phyloP scores from a whole-genome alignment of 805 yeast genomes.

The Cyberlindnera nakhonratchasimensis region DNA sequence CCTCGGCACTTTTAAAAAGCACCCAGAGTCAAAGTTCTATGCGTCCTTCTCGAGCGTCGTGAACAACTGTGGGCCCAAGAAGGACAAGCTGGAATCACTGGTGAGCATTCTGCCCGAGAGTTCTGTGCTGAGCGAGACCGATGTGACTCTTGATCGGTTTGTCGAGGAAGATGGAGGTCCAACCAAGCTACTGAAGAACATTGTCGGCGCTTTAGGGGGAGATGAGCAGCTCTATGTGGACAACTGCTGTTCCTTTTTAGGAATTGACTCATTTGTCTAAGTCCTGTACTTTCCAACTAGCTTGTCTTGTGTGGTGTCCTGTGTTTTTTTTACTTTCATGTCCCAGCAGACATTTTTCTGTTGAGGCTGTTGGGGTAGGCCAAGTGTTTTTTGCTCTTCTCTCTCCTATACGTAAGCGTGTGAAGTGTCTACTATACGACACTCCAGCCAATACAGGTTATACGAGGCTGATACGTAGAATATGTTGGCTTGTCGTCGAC shows the following conservation, averaged over 20 bases:
- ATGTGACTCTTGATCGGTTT: constrained; percentile 18
- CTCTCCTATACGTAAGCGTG: too few relatives aligned
- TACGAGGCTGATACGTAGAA: too few relatives aligned
- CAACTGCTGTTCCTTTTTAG: constrained; percentile 6
- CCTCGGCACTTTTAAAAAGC: constrained; percentile 27
- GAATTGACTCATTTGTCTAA: constrained; percentile 1
- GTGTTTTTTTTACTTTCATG: too few relatives aligned
- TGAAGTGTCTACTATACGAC: neutral
- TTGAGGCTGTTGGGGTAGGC: too few relatives aligned
- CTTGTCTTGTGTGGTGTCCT: too few relatives aligned
- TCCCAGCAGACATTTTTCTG: too few relatives aligned
- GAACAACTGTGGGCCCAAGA: constrained; percentile 13
- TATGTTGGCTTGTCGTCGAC: neutral
- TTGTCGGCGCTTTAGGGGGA: constrained; percentile 1
- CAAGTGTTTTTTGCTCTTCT: too few relatives aligned
- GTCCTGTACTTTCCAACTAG: too few relatives aligned
- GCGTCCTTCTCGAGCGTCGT: constrained; percentile 16
- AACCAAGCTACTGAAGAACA: constrained; percentile 1
- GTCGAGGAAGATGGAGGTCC: constrained; percentile 7
- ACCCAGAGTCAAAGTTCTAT: constrained; percentile 7
- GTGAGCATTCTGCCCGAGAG: constrained; percentile 4
- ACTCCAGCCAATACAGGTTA: neutral
- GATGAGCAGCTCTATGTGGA: neutral
- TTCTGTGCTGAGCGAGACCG: constrained; percentile 23
- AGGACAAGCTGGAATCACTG: constrained; percentile 1